phyloP scores from a whole-genome alignment of 2,329 filamentous ascomycete genomes.

The Aspergillus sp. region DNA sequence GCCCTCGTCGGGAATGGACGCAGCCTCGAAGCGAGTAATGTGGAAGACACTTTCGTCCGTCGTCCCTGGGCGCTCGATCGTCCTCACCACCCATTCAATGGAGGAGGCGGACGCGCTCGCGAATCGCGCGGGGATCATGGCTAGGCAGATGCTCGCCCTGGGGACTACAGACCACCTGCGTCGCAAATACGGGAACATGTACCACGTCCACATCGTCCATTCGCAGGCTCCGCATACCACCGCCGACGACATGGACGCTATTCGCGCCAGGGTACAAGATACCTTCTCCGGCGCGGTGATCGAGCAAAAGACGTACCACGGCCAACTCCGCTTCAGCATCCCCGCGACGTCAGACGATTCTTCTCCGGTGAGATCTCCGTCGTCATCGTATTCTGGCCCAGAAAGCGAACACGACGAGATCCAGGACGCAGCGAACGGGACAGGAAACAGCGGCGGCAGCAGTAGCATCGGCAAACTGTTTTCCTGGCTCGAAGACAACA shows the following conservation, averaged over 20 bases:
- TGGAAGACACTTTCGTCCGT: conserved; percentile 74
- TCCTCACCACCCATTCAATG: conserved; percentile 91
- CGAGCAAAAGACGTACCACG: conserved; percentile 69
- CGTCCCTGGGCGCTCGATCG: conserved; percentile 65
- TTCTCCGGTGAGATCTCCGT: not conserved
- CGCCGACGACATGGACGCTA: conserved; percentile 55
- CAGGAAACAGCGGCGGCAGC: not conserved
- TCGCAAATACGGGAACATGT: conserved; percentile 63
- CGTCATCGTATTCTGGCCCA: not conserved
- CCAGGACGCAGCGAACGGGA: not conserved
- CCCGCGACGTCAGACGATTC: conserved; percentile 30
- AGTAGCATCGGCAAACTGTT: conserved; percentile 50
- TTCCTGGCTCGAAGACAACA: conserved; percentile 61
- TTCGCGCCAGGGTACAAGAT: conserved; percentile 56
- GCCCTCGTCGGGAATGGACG: conserved; percentile 80
- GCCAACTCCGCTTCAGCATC: conserved; percentile 77
- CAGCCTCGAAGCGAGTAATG: conserved; percentile 84
- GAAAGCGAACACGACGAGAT: not conserved
- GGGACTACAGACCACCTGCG: conserved; percentile 66
- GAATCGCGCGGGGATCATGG: conserved; percentile 74
- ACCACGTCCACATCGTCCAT: conserved; percentile 75
- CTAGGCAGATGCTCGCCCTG: conserved; percentile 72
- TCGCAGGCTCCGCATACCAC: conserved; percentile 63
- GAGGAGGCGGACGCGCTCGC: conserved; percentile 89
- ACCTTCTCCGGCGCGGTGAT: conserved; percentile 57